A percentile compares a stretch with the other conserved stretches of the same genome.
These are phyloP conservation scores for Fusarium coffeatum DNA, from an alignment of 2,329 filamentous ascomycete species.

Conservation along the genomic window DNA sequence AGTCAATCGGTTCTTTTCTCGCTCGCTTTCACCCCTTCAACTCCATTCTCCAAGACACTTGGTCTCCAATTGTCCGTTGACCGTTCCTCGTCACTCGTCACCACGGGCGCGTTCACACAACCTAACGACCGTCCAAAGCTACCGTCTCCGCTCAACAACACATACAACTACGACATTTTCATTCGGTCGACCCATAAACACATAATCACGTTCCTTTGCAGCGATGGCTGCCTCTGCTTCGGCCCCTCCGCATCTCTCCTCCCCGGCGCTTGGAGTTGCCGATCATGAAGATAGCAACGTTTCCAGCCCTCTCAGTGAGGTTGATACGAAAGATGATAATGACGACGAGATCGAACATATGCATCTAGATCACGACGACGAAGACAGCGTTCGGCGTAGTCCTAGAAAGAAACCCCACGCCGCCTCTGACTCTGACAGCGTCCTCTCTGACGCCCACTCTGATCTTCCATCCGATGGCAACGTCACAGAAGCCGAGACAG, in stretches of 20 bases:
- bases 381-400: conserved; percentile 47
- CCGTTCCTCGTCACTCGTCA: conserved; percentile 27
- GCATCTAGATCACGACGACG: conserved; percentile 56
- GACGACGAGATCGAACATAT: conserved; percentile 74
- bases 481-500: conserved; percentile 90
- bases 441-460: conserved; percentile 66
- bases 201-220: conserved; percentile 33
- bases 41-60: background rate
- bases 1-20: conserved; percentile 19
- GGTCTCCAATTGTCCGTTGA: conserved; percentile 19
- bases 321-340: conserved; percentile 81
- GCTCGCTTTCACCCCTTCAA: conserved; percentile 6
- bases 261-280: conserved; percentile 51
- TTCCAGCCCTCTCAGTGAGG: conserved; percentile 93
- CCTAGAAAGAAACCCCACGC: conserved; percentile 46
- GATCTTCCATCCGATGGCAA: conserved; percentile 59
- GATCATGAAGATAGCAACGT: conserved; percentile 75
- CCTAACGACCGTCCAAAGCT: conserved; percentile 26
- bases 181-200: conserved; percentile 24
- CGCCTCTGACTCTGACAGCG: conserved; percentile 62
- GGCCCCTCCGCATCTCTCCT: conserved; percentile 62
- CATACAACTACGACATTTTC: background rate
- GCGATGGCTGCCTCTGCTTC: conserved; percentile 66
- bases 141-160: conserved; percentile 9
- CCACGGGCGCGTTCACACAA: conserved; percentile 40